phyloP scores from a whole-genome alignment of 2,329 filamentous ascomycete genomes.

The Fusarium ambrosium region DNA sequence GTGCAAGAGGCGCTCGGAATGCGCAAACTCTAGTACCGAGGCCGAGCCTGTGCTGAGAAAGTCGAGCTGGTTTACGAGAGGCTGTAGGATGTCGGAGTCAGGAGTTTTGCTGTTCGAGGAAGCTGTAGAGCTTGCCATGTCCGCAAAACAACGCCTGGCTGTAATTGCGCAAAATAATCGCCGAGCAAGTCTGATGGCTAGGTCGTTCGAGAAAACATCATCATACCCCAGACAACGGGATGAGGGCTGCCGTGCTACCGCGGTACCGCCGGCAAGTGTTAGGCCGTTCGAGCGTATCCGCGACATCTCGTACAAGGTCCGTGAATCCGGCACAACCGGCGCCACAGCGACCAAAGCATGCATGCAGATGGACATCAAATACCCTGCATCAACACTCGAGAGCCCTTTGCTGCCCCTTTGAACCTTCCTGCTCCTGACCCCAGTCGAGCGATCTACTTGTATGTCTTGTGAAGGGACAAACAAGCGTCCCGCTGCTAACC shows the following conservation, averaged over 20 bases:
- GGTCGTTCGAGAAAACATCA: slow-evolving; percentile 72
- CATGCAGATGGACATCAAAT: slow-evolving; percentile 70
- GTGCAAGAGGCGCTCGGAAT: slow-evolving; percentile 66
- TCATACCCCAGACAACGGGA: slow-evolving; percentile 71
- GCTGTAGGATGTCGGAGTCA: slow-evolving; percentile 61
- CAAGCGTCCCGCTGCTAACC: slow-evolving; percentile 70
- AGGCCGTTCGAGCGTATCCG: slow-evolving; percentile 69
- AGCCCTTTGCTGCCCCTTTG: slow-evolving; percentile 54
- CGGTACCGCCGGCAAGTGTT: slow-evolving; percentile 61
- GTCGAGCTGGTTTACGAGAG: slow-evolving; percentile 67
- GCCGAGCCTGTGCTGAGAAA: slow-evolving; percentile 61
- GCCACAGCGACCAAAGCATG: slow-evolving; percentile 72
- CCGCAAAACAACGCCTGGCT: slow-evolving; percentile 64
- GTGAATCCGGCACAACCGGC: slow-evolving; percentile 63
- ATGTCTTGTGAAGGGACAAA: slow-evolving; percentile 67
- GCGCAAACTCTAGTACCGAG: slow-evolving; percentile 63
- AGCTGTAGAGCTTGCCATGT: slow-evolving; percentile 56
- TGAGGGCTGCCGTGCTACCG: slow-evolving; percentile 61
- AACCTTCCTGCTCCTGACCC: slow-evolving; percentile 49
- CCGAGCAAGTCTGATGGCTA: slow-evolving; percentile 70
- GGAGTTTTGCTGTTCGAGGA: slow-evolving; percentile 48
- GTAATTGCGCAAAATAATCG: slow-evolving; percentile 70
- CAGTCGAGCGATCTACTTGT: slow-evolving; percentile 54
- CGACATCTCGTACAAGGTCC: slow-evolving; percentile 70
- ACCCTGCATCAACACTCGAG: slow-evolving; percentile 64